phyloP scores from a whole-genome alignment of 2,329 filamentous ascomycete species.

The Tolypocladium album region DNA sequence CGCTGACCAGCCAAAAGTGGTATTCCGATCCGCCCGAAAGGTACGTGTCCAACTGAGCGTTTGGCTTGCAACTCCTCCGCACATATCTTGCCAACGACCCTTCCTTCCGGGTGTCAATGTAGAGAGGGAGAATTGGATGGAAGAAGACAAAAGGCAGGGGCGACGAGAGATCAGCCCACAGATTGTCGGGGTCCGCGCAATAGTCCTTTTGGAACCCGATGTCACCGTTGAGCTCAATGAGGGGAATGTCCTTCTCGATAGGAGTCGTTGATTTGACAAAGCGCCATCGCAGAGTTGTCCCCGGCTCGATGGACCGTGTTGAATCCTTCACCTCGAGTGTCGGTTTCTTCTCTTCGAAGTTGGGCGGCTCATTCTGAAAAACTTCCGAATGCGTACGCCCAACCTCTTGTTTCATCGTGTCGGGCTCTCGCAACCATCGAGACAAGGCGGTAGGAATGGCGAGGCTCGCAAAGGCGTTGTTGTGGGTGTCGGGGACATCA shows the following conservation, averaged over 20 bases:
- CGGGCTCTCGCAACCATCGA: conserved; percentile 66
- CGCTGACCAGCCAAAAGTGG: conserved; percentile 87
- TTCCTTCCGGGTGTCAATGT: conserved; percentile 83
- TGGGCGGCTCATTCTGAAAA: conserved; percentile 44
- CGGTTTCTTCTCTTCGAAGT: conserved; percentile 30
- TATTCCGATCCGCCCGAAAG: conserved; percentile 70
- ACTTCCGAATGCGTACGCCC: conserved; percentile 57
- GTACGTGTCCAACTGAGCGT: conserved; percentile 78
- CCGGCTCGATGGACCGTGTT: conserved; percentile 20
- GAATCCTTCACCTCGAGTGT: conserved; percentile 40
- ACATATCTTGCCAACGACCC: conserved; percentile 81
- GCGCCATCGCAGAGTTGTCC: conserved; percentile 53
- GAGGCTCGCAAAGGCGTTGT: conserved; percentile 71
- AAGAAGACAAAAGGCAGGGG: conserved; percentile 74
- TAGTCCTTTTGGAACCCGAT: conserved; percentile 67
- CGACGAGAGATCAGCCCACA: conserved; percentile 55
- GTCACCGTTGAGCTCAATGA: conserved; percentile 66
- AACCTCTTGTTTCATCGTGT: conserved; percentile 56
- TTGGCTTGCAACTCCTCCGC: conserved; percentile 85
- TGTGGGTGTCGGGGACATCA: conserved; percentile 48
- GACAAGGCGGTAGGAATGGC: conserved; percentile 64
- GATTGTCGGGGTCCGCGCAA: conserved; percentile 52
- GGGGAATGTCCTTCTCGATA: conserved; percentile 45
- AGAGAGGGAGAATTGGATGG: conserved; percentile 77
- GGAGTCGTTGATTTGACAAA: conserved; percentile 41